Base-by-base conservation (phyloP, 83 land plant species). In the Diphasiastrum complanatum region DNA sequence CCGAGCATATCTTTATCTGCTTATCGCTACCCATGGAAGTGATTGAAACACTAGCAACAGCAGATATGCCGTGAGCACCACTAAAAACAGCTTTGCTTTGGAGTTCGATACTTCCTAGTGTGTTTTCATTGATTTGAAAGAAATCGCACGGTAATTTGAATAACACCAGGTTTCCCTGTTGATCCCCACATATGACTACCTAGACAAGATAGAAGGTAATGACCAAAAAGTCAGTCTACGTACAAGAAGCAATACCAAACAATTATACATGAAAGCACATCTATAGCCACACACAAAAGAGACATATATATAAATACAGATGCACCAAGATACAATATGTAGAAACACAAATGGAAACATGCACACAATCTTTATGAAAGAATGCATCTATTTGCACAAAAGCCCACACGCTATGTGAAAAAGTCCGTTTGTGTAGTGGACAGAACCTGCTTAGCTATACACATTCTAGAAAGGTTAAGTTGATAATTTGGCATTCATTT, bases 51-150 rank as follows among this genome's bases (percentile, higher is more conserved):
- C 87, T 89, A 37, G 85, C 66, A 4, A 95, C 93, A 55, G 76
- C 74, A 58, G 89, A 86, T 23, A 95, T 85, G 6, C 99, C 99
- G 72, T 95, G 99, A 51, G 93, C 99, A 46, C 97, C 93, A 81
- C 84, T 95, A 55, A 95, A 95, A 43, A 72, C 70, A 58, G 22
- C 74, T 16, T 66, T 5, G 20, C 82, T 61, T 32, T 61, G 43
- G 35, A 76, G 63, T 33, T 61, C 69, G 41, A 51, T 45, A 34
- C 16, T 2, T 19, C 27, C 53, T 53, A 5, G 30, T 53, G 32
- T 53, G 32, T 16, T 5, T 40, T 48, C 53, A 33, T 30, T 47
- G 36, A 30, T 34, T 1, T 30, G 29, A n/a, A 57, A 36, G 19
- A 73, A 41, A 50, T 5, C 45, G 56, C 50, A 60, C 27, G 67